Conservation (phyloP, 352 stramenopile species). For the Pythium sp. region DNA sequence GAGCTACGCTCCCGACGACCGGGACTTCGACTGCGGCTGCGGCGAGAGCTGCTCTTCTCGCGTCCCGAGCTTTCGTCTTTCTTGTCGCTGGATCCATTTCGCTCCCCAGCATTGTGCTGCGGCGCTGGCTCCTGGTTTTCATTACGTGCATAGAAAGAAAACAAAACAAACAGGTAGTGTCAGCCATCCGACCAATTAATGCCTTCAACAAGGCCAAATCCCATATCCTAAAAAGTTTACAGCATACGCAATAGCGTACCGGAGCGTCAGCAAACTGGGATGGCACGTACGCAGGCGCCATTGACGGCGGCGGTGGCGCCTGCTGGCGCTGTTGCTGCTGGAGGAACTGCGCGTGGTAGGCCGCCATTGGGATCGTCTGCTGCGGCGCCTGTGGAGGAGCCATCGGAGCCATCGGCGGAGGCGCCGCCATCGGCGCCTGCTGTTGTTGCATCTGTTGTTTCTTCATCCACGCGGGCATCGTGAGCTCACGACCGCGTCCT, state of each 20-base stretch:
- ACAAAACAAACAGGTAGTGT: not conserved
- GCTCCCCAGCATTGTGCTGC: conserved; percentile 1
- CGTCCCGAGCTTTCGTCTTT: conserved; percentile 13
- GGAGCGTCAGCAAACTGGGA: conserved; percentile 64
- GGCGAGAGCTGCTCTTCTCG: conserved; percentile 15
- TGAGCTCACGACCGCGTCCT: conserved; percentile 80
- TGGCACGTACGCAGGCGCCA: conserved; percentile 12
- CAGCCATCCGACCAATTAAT: not conserved
- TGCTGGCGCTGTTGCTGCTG: conserved; percentile 12
- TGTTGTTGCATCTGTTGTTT: conserved; percentile 52
- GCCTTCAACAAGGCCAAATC: not conserved
- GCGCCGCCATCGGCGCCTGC: conserved; percentile 9
- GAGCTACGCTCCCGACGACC: conserved; percentile 34
- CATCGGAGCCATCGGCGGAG: not conserved
- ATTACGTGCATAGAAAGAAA: not conserved
- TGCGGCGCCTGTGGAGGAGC: conserved; percentile 4
- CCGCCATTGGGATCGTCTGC: conserved; percentile 13
- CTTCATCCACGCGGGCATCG: conserved; percentile 88
- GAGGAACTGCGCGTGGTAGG: conserved; percentile 12
- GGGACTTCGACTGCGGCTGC: conserved; percentile 16
- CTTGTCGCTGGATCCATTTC: conserved; percentile 14
- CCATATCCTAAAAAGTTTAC: not conserved
- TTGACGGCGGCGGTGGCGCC: conserved; percentile 5
- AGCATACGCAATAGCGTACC: conserved; percentile 23
- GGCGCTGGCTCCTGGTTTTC: not conserved